phyloP scores from a whole-genome alignment of 257 asterid genomes.

The Gardenia jasminoides region DNA sequence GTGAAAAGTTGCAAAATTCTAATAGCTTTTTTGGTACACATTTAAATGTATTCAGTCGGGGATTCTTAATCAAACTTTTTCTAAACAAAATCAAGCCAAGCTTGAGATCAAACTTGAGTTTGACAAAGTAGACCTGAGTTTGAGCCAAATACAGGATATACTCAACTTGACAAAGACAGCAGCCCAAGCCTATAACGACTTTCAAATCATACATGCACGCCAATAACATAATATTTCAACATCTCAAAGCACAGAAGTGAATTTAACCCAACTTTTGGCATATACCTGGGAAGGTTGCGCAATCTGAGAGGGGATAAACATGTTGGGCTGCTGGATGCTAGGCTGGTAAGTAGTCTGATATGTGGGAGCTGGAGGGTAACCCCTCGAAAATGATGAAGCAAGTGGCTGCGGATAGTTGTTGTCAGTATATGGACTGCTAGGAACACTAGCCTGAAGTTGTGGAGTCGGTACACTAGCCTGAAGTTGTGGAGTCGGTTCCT shows the following conservation, averaged over 20 bases:
- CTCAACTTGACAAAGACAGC: neutral
- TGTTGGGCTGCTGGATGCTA: slow-evolving; percentile 50
- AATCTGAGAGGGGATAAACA: slow-evolving; percentile 74
- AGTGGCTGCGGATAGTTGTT: slow-evolving; percentile 60
- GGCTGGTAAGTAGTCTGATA: slow-evolving; percentile 60
- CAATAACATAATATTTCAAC: neutral
- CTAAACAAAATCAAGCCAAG: neutral
- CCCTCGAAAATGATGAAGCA: slow-evolving; percentile 38
- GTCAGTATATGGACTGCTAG: slow-evolving; percentile 56
- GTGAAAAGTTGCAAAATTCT: neutral
- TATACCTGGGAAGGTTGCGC: slow-evolving; percentile 56
- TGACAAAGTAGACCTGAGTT: neutral
- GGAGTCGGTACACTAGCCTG: slow-evolving; percentile 50
- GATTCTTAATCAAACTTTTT: neutral
- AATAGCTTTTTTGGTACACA: neutral
- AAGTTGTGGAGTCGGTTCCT: slow-evolving; percentile 53
- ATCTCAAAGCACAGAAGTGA: neutral
- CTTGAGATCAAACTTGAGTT: neutral
- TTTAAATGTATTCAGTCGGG: neutral
- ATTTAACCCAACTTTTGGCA: slow-evolving; percentile 12
- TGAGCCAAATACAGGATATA: neutral
- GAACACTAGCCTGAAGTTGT: slow-evolving; percentile 45
- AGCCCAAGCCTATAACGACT: neutral
- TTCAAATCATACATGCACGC: neutral
- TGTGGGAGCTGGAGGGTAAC: slow-evolving; percentile 44